Percentiles rank a stretch among this genome's conserved stretches.
phyloP scores from a whole-genome alignment of 805 yeast species.

The Metschnikowia bowlesiae region DNA sequence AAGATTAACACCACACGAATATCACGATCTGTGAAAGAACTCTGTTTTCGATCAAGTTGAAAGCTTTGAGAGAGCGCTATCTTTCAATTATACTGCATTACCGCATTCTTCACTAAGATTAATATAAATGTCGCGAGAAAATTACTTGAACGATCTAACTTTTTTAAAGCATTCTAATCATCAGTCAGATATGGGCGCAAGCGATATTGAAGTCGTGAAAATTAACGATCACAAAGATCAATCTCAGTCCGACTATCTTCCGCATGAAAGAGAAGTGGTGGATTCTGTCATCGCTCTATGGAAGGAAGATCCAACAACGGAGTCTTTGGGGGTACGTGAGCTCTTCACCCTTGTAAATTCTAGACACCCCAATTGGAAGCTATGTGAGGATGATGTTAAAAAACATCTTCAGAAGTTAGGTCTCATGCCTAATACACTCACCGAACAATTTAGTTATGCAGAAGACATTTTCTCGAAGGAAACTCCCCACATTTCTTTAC shows the following conservation, averaged over 20 bases:
- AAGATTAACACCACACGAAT: not conserved
- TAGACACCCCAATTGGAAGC: constrained; percentile 56
- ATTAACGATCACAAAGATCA: constrained; percentile 31
- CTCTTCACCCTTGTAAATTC: constrained; percentile 48
- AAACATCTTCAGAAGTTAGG: constrained; percentile 53
- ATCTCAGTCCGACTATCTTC: constrained; percentile 32
- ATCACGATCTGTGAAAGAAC: no score
- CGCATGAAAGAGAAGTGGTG: constrained; percentile 55
- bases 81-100: no score
- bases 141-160: not conserved
- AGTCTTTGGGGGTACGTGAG: constrained; percentile 51
- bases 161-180: not conserved
- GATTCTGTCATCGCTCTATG: constrained; percentile 60
- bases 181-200: not conserved
- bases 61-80: no score
- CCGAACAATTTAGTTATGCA: constrained; percentile 47
- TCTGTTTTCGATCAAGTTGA: no score
- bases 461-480: constrained; percentile 48
- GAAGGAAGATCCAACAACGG: constrained; percentile 63
- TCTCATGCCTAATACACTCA: constrained; percentile 30
- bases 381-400: constrained; percentile 56
- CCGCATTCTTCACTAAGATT: no score
- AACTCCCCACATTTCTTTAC: constrained; percentile 43
- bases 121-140: not conserved
- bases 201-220: constrained; percentile 29